phyloP scores from a whole-genome alignment of 305 asterid species.

The Solanum hybrid region DNA sequence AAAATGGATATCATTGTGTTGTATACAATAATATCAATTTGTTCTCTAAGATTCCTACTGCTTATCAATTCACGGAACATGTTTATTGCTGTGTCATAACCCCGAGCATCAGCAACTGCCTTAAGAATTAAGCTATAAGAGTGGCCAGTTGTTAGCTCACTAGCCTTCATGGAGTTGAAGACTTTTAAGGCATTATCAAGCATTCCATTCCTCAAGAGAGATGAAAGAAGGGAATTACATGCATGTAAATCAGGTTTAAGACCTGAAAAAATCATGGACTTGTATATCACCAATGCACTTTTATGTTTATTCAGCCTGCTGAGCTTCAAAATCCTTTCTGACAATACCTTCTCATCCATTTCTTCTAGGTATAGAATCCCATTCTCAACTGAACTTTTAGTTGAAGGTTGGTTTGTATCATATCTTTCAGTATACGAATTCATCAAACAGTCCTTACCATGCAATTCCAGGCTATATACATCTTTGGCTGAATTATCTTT shows the following conservation, averaged over 20 bases:
- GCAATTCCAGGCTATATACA: constrained; percentile 16
- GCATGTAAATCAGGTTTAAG: constrained; percentile 67
- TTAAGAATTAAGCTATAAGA: constrained; percentile 65
- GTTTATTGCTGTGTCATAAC: constrained; percentile 44
- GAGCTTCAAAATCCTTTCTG: constrained; percentile 72
- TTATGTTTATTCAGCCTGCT: constrained; percentile 61
- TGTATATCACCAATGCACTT: constrained; percentile 51
- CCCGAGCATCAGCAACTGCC: constrained; percentile 50
- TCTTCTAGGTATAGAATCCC: constrained; percentile 67
- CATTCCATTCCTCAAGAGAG: constrained; percentile 55
- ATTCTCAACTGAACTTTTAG: constrained; percentile 13
- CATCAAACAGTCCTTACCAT: constrained; percentile 26
- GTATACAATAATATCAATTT: constrained; percentile 55
- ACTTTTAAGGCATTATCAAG: constrained; percentile 54
- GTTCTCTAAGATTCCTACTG: constrained; percentile 21
- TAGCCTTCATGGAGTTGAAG: constrained; percentile 47
- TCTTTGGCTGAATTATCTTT: constrained; percentile 23
- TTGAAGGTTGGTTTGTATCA: constrained; percentile 7
- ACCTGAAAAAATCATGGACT: constrained; percentile 54
- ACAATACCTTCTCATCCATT: constrained; percentile 44
- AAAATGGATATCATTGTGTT: constrained; percentile 72
- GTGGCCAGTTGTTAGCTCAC: constrained; percentile 49
- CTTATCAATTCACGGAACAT: constrained; percentile 60
- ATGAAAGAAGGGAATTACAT: constrained; percentile 72
- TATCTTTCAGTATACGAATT: constrained; percentile 9